These are phyloP conservation scores for Oropetium thomaeum DNA, from an alignment of 176 grass and related monocot genomes.

Conservation along the genomic window DNA sequence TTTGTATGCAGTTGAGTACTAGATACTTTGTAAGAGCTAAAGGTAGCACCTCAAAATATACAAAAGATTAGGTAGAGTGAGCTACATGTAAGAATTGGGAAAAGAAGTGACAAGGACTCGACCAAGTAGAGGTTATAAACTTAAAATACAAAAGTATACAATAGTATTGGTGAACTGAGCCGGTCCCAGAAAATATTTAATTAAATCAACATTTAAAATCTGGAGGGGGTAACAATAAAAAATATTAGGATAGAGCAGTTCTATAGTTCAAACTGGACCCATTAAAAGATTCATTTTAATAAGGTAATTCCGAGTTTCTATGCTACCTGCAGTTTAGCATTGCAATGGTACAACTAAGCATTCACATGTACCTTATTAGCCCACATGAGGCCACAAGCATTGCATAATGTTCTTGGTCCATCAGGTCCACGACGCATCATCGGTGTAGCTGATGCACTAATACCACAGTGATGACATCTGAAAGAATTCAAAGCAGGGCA, in stretches of 20 bases:
- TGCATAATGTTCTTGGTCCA: slow-evolving; percentile 94
- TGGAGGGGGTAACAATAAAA: not conserved
- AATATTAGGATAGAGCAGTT: not conserved
- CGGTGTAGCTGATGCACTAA: slow-evolving; percentile 66
- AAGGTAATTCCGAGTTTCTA: slow-evolving; percentile 10
- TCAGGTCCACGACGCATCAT: slow-evolving; percentile 99
- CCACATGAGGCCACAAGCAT: slow-evolving; percentile 99
- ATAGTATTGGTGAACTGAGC: not conserved
- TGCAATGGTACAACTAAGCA: not conserved
- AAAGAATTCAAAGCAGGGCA: slow-evolving; percentile 23
- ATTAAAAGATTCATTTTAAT: slow-evolving; percentile 20
- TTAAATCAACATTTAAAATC: too few species aligned
- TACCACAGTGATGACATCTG: slow-evolving; percentile 95
- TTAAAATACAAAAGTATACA: not conserved
- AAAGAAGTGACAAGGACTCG: not conserved
- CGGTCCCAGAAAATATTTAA: not conserved
- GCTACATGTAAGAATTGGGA: not conserved
- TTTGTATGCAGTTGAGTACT: not conserved
- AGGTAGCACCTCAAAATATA: not conserved
- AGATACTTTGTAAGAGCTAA: not conserved
- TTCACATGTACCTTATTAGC: slow-evolving; percentile 82
- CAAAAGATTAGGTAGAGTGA: not conserved
- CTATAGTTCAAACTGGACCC: not conserved
- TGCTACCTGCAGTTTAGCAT: slow-evolving; percentile 6
- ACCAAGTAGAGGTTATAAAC: not conserved